Conservation (phyloP, 2,329 filamentous ascomycete genomes). For the Sporothrix brunneoviolacea region DNA sequence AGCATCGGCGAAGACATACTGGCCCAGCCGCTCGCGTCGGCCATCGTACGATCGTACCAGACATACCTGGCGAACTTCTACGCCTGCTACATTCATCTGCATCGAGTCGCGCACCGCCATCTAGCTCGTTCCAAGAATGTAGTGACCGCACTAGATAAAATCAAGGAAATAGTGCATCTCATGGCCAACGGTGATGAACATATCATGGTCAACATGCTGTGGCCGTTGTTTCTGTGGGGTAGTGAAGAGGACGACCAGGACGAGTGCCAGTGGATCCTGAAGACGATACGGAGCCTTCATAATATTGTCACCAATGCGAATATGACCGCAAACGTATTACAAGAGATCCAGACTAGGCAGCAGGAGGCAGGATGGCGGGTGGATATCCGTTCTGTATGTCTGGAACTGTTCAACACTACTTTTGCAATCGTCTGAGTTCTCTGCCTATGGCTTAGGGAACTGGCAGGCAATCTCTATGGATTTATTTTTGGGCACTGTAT, state of each 20-base stretch:
- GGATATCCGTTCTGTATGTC: neutral
- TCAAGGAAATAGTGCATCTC: too few species aligned
- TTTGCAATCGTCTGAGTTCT: too few species aligned
- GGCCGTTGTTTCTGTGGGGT: conserved; percentile 1
- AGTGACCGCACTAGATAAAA: too few species aligned
- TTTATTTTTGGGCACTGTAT: too few species aligned
- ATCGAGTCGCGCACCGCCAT: neutral
- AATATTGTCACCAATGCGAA: neutral
- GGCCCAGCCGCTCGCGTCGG: neutral
- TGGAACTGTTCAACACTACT: too few species aligned
- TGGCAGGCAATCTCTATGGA: too few species aligned
- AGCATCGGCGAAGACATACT: too few species aligned
- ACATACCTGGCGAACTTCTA: conserved; percentile 2
- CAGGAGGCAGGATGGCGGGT: neutral
- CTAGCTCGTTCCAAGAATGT: neutral
- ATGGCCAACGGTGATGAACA: too few species aligned
- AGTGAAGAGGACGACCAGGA: neutral
- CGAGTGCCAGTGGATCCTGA: conserved; percentile 1
- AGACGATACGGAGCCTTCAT: neutral
- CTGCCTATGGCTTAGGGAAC: too few species aligned
- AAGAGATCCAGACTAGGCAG: neutral
- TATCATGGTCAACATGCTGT: conserved; percentile 5
- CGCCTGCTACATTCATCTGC: conserved; percentile 1
- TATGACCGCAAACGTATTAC: neutral
- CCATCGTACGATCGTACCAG: conserved; percentile 1